These are phyloP conservation scores for Adenanthera pavonina DNA, from an alignment of 306 rosid genomes.

Conservation along the genomic window DNA sequence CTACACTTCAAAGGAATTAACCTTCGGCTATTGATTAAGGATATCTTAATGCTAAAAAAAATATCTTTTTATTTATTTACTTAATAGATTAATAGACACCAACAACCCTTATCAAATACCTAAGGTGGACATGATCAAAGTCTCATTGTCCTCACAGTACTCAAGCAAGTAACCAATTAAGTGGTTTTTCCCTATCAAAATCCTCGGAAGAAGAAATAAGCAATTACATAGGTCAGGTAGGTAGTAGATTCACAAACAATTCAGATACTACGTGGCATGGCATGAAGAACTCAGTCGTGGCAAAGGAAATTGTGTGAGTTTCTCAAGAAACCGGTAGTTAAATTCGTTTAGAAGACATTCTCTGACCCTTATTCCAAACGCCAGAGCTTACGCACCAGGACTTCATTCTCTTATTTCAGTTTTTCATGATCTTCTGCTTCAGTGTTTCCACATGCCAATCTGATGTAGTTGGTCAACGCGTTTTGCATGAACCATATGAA, in stretches of 20 bases:
- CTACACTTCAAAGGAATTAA: too few relatives aligned
- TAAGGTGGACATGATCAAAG: too few relatives aligned
- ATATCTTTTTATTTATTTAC: too few relatives aligned
- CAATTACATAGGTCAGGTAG: background rate
- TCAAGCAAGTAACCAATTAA: too few relatives aligned
- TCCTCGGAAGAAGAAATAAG: background rate
- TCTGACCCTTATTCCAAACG: constrained; percentile 35
- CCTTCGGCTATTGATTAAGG: too few relatives aligned
- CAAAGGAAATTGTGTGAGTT: background rate
- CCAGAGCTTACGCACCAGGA: constrained; percentile 55
- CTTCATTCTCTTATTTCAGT: constrained; percentile 64
- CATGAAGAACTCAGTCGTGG: background rate
- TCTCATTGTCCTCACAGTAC: too few relatives aligned
- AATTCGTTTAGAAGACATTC: background rate
- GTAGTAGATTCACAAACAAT: background rate
- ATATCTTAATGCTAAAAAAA: too few relatives aligned
- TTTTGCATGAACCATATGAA: constrained; percentile 39
- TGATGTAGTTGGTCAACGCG: constrained; percentile 55
- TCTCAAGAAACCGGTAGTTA: constrained; percentile 2
- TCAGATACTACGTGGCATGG: constrained; percentile 7
- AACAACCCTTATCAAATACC: too few relatives aligned
- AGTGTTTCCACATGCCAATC: constrained; percentile 65
- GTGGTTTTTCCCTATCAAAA: background rate
- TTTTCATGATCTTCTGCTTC: constrained; percentile 62
- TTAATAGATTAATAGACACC: too few relatives aligned